Percentiles rank a stretch among this genome's conserved stretches.
Conservation (phyloP, 495 filamentous ascomycete species). For the Talaromyces liani region DNA sequence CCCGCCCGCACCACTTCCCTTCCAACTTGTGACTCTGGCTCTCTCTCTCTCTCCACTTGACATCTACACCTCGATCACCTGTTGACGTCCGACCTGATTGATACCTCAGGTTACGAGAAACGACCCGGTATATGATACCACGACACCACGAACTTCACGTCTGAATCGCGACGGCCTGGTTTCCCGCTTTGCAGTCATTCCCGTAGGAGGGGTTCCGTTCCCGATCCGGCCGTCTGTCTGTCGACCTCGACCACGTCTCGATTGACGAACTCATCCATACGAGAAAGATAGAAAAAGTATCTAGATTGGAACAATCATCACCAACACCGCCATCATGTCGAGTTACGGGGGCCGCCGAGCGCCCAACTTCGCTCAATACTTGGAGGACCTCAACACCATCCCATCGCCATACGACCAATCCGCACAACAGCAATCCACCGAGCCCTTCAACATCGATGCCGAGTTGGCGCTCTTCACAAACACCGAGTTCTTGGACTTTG, state of each 20-base stretch:
- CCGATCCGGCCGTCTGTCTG: background rate
- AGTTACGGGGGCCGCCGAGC: slow-evolving; percentile 61
- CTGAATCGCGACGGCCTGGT: background rate
- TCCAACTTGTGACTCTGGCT: background rate
- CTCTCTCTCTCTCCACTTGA: background rate
- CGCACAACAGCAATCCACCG: slow-evolving; percentile 42
- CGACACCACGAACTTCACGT: background rate
- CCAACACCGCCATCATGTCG: slow-evolving; percentile 19
- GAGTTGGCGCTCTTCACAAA: slow-evolving; percentile 90
- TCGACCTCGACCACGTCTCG: background rate
- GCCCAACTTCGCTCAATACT: slow-evolving; percentile 80
- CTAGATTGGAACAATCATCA: background rate
- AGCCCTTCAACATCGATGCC: slow-evolving; percentile 56
- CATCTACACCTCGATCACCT: background rate
- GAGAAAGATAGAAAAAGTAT: background rate
- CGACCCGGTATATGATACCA: background rate
- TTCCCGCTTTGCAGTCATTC: background rate
- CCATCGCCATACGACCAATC: slow-evolving; percentile 59
- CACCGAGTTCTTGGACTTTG: slow-evolving; percentile 88
- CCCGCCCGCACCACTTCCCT: background rate
- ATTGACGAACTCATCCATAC: background rate
- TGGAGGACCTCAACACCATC: slow-evolving; percentile 79
- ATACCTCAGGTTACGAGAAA: background rate
- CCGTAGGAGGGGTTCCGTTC: background rate
- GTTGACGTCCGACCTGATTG: background rate